Percentiles rank a stretch among this genome's conserved stretches.
phyloP scores from a whole-genome alignment of 2,329 filamentous ascomycete genomes.

The Epichloe gansuensis region DNA sequence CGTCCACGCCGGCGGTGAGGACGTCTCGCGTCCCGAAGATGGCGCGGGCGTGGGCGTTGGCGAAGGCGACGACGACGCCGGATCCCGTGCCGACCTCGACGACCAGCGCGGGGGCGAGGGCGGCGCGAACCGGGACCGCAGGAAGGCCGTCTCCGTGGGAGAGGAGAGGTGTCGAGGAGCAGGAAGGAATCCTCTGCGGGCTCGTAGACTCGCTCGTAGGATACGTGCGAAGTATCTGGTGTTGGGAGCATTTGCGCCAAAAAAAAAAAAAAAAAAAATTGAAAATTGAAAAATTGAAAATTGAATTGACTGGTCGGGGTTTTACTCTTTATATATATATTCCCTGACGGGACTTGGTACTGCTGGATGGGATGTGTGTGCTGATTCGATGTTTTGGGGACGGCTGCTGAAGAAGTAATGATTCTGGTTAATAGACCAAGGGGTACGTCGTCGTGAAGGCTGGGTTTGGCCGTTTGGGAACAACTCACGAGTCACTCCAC shows the following conservation, averaged over 20 bases:
- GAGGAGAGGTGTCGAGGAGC: slow-evolving; percentile 84
- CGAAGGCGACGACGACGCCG: slow-evolving; percentile 84
- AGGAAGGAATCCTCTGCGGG: slow-evolving; percentile 94
- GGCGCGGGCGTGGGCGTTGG: slow-evolving; percentile 57
- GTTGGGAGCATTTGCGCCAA: slow-evolving; percentile 66
- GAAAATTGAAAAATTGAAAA: too few relatives aligned
- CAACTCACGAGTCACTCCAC: too few relatives aligned
- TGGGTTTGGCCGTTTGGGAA: too few relatives aligned
- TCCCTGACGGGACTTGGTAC: too few relatives aligned
- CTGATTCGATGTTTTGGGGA: too few relatives aligned
- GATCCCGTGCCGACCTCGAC: slow-evolving; percentile 86
- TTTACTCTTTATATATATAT: too few relatives aligned
- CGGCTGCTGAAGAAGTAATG: too few relatives aligned
- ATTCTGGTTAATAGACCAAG: too few relatives aligned
- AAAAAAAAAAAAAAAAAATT: too few relatives aligned
- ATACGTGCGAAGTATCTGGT: slow-evolving; percentile 83
- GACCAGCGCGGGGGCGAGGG: slow-evolving; percentile 44
- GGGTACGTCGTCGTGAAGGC: too few relatives aligned
- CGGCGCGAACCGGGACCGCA: slow-evolving; percentile 47
- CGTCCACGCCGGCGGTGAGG: slow-evolving; percentile 66
- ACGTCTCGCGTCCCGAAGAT: slow-evolving; percentile 64
- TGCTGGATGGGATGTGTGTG: too few relatives aligned
- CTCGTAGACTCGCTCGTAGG: slow-evolving; percentile 82
- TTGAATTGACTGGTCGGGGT: too few relatives aligned
- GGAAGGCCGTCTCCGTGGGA: slow-evolving; percentile 52